Conservation (phyloP, 2,329 filamentous ascomycete genomes). For the Ilyonectria sp. region DNA sequence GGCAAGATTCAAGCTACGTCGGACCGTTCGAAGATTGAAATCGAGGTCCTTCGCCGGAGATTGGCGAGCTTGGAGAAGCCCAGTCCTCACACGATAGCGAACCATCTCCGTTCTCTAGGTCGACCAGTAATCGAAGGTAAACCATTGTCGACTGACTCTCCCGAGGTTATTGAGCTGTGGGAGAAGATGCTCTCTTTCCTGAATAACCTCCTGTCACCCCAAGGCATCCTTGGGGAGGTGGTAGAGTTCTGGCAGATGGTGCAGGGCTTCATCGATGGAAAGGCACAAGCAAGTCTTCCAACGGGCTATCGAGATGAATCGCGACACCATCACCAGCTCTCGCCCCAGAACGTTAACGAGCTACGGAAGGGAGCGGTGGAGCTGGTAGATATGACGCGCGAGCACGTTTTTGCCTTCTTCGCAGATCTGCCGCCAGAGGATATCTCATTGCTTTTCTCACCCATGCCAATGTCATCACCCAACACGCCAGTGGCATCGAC, state of each 20-base stretch:
- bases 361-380: slow-evolving; percentile 85
- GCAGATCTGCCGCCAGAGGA: slow-evolving; percentile 91
- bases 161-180: slow-evolving; percentile 91
- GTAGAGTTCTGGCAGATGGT: slow-evolving; percentile 95
- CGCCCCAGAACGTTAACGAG: slow-evolving; percentile 77
- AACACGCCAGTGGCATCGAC: slow-evolving; percentile 61
- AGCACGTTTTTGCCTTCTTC: slow-evolving; percentile 87
- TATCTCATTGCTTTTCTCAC: slow-evolving; percentile 88
- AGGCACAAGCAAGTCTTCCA: slow-evolving; percentile 84
- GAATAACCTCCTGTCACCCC: slow-evolving; percentile 79
- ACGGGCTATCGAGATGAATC: slow-evolving; percentile 87
- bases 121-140: slow-evolving; percentile 76
- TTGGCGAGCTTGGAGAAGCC: slow-evolving; percentile 83
- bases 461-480: slow-evolving; percentile 80
- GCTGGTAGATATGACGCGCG: slow-evolving; percentile 86
- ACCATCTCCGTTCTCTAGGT: slow-evolving; percentile 81
- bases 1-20: slow-evolving; percentile 85
- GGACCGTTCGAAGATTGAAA: slow-evolving; percentile 90
- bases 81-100: slow-evolving; percentile 76
- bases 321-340: slow-evolving; percentile 84
- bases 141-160: slow-evolving; percentile 78
- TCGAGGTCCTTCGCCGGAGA: slow-evolving; percentile 89
- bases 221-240: slow-evolving; percentile 89
- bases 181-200: slow-evolving; percentile 87
- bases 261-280: slow-evolving; percentile 90